Conservation (phyloP, 2,329 filamentous ascomycete genomes). For the Cytospora mali region DNA sequence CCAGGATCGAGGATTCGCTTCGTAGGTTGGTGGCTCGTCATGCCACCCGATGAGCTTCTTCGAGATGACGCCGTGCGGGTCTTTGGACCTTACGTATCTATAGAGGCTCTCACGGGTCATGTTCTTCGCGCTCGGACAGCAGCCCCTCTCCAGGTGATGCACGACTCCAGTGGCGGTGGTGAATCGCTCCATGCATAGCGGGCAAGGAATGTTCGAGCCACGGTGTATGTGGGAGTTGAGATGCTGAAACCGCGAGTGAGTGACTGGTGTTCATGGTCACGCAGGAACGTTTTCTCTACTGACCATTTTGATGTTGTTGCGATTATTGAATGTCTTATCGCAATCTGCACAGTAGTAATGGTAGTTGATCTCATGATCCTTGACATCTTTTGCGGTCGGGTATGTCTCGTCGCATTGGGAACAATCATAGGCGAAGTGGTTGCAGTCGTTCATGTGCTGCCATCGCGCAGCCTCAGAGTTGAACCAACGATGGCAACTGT, state of each 20-base stretch:
- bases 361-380: constrained; percentile 13
- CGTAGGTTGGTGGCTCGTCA: constrained; percentile 38
- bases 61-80: constrained; percentile 52
- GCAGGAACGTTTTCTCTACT: constrained; percentile 1
- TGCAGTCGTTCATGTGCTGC: constrained; percentile 18
- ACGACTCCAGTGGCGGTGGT: constrained; percentile 55
- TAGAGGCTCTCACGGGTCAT: constrained; percentile 54
- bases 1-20: constrained; percentile 45
- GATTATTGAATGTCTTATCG: constrained; percentile 6
- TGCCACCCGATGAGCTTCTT: constrained; percentile 53
- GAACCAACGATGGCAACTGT: constrained; percentile 2
- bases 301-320: constrained; percentile 38
- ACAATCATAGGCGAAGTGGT: constrained; percentile 21
- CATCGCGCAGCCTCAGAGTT: not conserved
- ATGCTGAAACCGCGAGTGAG: constrained; percentile 50
- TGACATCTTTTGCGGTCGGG: not conserved
- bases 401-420: constrained; percentile 5
- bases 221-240: constrained; percentile 55
- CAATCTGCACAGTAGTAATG: constrained; percentile 25
- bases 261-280: not conserved
- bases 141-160: constrained; percentile 59
- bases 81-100: constrained; percentile 46
- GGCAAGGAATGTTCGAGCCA: constrained; percentile 50
- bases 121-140: constrained; percentile 48
- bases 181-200: constrained; percentile 53